Percentiles rank a stretch among this genome's conserved stretches.
These are phyloP conservation scores for Rhodofomes roseus DNA, from an alignment of 1,284 basidiomycete species.

Conservation along the genomic window DNA sequence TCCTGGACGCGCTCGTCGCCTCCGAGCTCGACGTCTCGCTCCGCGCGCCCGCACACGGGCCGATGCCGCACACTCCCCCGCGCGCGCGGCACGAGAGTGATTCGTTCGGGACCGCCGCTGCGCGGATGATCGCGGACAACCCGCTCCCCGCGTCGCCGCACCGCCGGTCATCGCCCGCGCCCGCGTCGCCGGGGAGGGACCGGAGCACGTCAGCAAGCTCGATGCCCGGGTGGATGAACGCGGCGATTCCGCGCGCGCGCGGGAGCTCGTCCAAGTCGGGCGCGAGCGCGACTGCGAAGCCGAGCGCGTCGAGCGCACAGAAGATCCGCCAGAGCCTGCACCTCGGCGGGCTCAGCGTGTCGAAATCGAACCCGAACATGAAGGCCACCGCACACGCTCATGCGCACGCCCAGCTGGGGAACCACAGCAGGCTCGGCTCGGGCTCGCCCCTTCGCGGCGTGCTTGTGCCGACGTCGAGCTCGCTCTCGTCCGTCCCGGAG, in stretches of 20 bases:
- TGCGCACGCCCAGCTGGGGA: neutral
- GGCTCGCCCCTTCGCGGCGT: neutral
- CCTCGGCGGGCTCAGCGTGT: neutral
- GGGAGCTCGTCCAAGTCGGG: neutral
- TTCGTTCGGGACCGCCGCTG: neutral
- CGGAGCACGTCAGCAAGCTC: neutral
- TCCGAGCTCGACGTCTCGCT: conserved; percentile 17
- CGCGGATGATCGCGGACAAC: neutral
- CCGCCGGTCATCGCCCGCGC: neutral
- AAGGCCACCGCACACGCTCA: neutral
- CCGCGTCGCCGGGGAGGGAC: neutral
- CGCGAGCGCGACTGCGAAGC: neutral
- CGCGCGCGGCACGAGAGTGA: neutral
- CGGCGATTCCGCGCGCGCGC: neutral
- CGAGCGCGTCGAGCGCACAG: neutral
- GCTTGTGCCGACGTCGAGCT: neutral
- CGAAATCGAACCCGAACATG: neutral
- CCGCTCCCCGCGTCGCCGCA: neutral
- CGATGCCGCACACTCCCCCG: neutral
- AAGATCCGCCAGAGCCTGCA: neutral
- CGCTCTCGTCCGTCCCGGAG: conserved; percentile 4
- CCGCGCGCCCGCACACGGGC: neutral
- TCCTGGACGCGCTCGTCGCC: conserved; percentile 21
- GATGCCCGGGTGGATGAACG: neutral
- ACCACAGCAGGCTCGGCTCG: neutral